Conservation (phyloP, 2,329 filamentous ascomycete genomes). For the Pseudocercospora musae region DNA sequence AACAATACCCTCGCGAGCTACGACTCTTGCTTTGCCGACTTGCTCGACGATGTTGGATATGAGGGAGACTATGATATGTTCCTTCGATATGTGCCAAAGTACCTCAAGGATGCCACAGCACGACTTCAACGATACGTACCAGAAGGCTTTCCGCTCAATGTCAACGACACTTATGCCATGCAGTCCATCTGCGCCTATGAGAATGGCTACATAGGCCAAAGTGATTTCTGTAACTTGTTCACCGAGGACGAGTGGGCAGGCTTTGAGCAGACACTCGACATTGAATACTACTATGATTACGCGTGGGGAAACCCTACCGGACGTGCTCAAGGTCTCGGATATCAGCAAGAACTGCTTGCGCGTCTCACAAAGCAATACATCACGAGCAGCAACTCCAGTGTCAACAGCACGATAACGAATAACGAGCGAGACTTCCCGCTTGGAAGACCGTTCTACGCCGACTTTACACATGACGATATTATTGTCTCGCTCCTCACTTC, state of each 20-base stretch:
- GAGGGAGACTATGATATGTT: constrained; percentile 44
- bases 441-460: constrained; percentile 49
- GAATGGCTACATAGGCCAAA: constrained; percentile 48
- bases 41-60: constrained; percentile 34
- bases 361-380: constrained; percentile 49
- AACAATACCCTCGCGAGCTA: constrained; percentile 55
- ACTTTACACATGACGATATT: constrained; percentile 55
- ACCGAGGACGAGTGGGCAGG: constrained; percentile 53
- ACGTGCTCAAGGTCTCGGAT: constrained; percentile 53
- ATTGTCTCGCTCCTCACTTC: constrained; percentile 51
- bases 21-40: constrained; percentile 48
- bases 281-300: constrained; percentile 49
- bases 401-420: constrained; percentile 50
- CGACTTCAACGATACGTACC: constrained; percentile 50
- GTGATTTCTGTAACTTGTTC: constrained; percentile 54
- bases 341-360: constrained; percentile 52
- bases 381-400: constrained; percentile 47
- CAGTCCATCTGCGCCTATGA: constrained; percentile 56
- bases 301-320: constrained; percentile 47
- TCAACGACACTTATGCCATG: constrained; percentile 45
- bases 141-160: constrained; percentile 47
- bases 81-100: constrained; percentile 46
- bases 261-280: constrained; percentile 53
- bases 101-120: constrained; percentile 45
- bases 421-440: constrained; percentile 49